Evolutionary conservation across 2,329 filamentous ascomycete species (phyloP).

Genomic region (Didymella glomerata): DNA sequence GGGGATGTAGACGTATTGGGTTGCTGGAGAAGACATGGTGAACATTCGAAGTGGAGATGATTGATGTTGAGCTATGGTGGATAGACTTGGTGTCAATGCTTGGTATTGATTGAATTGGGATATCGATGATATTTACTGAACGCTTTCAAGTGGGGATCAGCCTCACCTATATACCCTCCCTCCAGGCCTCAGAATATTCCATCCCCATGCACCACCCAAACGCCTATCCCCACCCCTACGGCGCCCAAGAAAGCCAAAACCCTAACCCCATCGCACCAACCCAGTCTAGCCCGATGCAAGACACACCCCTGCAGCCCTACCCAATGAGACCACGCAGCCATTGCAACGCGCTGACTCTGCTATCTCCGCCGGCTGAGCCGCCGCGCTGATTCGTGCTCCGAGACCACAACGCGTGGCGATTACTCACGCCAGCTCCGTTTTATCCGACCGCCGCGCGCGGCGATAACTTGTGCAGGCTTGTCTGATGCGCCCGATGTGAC

Average conservation of each 20-base stretch:
- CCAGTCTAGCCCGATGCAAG: constrained; percentile 15
- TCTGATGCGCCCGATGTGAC: constrained; percentile 28
- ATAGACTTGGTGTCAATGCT: constrained; percentile 5
- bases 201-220: constrained; percentile 24
- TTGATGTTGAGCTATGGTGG: constrained; percentile 15
- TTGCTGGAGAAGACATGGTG: constrained; percentile 42
- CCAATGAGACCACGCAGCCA: constrained; percentile 20
- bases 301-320: constrained; percentile 23
- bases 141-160: constrained; percentile 11
- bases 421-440: constrained; percentile 27
- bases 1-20: constrained; percentile 51
- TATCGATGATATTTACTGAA: constrained; percentile 17
- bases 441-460: constrained; percentile 27
- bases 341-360: constrained; percentile 6
- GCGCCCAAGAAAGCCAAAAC: constrained; percentile 25
- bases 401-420: constrained; percentile 35
- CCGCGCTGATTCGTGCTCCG: constrained; percentile 31
- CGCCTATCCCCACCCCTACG: constrained; percentile 21
- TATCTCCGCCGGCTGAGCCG: constrained; percentile 22
- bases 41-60: constrained; percentile 17
- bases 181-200: constrained; percentile 14
- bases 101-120: constrained; percentile 12
- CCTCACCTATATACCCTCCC: constrained; percentile 20
- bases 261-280: constrained; percentile 30
- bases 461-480: constrained; percentile 29